Base-by-base conservation (phyloP, 2,329 filamentous ascomycete genomes). In the Monosporascus sp. region DNA sequence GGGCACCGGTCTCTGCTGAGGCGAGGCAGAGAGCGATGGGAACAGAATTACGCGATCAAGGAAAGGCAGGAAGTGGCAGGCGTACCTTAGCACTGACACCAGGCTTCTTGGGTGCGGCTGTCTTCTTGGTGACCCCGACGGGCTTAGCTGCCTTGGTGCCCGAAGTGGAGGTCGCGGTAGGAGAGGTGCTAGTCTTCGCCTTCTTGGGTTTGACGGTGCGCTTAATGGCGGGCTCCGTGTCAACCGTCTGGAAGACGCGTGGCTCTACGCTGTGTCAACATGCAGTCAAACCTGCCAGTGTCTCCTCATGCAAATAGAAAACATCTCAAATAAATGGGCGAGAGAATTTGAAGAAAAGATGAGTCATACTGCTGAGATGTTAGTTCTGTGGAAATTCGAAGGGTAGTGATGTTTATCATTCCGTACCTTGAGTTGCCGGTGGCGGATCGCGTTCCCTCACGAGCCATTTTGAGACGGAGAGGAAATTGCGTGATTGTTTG, bases 401-500 rank as follows among this genome's bases (percentile, higher is more conserved):
- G 18, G 17, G 38, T 18, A 41, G 18, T 17, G 38, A 9, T 41
- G 38, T n/a, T 20, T 34, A 34, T 34, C 31, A 34, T 41, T 24
- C 24, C 42, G 6, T 46, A 46, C 42, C 42, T 75, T 57, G 76
- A 74, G 69, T 77, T 74, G 72, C 77, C 77, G 37, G 77, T 80
- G 60, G 69, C 68, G 48, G 78, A 80, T 65, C 76, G 75, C 51
- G 76, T 79, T 59, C 75, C 75, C 71, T 78, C 76, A 63, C 75
- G 75, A 60, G 72, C 68, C 76, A 79, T 79, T 54, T 60, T 59
- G 56, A 44, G 25, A 53, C 53, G 24, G 41, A 51, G 22, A 25
- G 27, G 27, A 50, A 50, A 36, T 44, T 34, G 18, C 24, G 48
- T 50, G 36, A 45, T 41, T 49, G 46, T 36, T 8, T 17, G 5